These are phyloP conservation scores for Botryotinia globosa DNA, from an alignment of 2,329 filamentous ascomycete species.

Conservation along the genomic window DNA sequence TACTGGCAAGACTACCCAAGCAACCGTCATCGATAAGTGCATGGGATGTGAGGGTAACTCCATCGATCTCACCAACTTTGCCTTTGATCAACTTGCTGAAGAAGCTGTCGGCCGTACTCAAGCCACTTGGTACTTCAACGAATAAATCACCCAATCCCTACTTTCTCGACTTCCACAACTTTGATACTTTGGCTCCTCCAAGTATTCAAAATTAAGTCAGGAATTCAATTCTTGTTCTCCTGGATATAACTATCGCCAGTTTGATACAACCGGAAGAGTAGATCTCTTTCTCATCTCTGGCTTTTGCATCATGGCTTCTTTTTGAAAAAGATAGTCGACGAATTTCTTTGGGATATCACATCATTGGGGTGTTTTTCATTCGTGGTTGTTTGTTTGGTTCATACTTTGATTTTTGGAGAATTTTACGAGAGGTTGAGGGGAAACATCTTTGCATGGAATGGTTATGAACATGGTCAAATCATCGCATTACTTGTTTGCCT, in stretches of 20 bases:
- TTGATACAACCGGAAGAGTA: slow-evolving; percentile 1
- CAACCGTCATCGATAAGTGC: slow-evolving; percentile 72
- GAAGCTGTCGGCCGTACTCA: slow-evolving; percentile 45
- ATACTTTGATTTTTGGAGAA: not conserved
- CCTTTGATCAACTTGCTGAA: slow-evolving; percentile 43
- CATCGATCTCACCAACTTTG: slow-evolving; percentile 56
- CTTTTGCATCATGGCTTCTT: slow-evolving; percentile 16
- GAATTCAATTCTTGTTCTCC: slow-evolving; percentile 14
- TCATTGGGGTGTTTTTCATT: slow-evolving; percentile 1
- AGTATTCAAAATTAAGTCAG: slow-evolving; percentile 3
- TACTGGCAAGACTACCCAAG: slow-evolving; percentile 57
- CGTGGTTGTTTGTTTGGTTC: not conserved
- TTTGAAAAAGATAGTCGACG: slow-evolving; percentile 16
- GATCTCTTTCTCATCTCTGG: slow-evolving; percentile 10
- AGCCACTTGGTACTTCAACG: slow-evolving; percentile 49
- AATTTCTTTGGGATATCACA: slow-evolving; percentile 16
- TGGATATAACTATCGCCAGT: slow-evolving; percentile 9
- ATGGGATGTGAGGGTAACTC: slow-evolving; percentile 56
- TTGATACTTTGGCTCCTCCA: not conserved
- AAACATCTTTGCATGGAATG: slow-evolving; percentile 3
- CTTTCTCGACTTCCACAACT: not conserved
- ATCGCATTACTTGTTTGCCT: slow-evolving; percentile 1
- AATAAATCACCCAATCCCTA: slow-evolving; percentile 4
- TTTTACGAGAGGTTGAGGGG: not conserved
- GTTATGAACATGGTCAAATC: not conserved